phyloP scores from a whole-genome alignment of 2,329 filamentous ascomycete species.

The Diaporthe australafricana region DNA sequence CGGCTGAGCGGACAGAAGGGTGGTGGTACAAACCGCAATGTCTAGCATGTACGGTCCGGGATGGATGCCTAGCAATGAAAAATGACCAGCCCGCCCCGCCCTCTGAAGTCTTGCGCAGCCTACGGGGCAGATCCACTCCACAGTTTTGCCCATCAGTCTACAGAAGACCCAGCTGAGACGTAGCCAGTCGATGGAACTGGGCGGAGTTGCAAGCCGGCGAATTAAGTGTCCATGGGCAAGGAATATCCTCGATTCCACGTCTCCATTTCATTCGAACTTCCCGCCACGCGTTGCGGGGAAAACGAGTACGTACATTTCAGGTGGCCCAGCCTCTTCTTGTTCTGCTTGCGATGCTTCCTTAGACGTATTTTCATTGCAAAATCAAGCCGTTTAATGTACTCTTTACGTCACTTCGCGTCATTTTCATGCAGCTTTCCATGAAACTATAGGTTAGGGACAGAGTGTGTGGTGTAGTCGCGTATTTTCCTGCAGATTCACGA shows the following conservation, averaged over 20 bases:
- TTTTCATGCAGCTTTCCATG: conserved; percentile 1
- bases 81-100: not conserved
- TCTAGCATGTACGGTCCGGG: not conserved
- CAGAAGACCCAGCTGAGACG: too few relatives aligned
- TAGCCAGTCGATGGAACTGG: too few relatives aligned
- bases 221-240: too few relatives aligned
- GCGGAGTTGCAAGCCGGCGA: too few relatives aligned
- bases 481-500: conserved; percentile 4
- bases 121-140: too few relatives aligned
- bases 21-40: not conserved
- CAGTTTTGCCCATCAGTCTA: not conserved
- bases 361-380: not conserved
- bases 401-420: conserved; percentile 16
- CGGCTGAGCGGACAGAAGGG: not conserved
- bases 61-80: not conserved
- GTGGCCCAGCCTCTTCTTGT: not conserved
- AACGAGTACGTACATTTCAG: not conserved
- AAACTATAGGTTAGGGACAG: not conserved
- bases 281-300: conserved; percentile 21
- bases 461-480: conserved; percentile 16
- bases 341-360: not conserved
- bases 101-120: not conserved
- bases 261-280: not conserved
- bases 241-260: not conserved
- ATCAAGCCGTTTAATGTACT: not conserved